Evolutionary conservation across 2,329 filamentous ascomycete genomes (phyloP), one percentile per base, ranked within the genome.

Genomic region (Cladosporium austrohemisphaericum): DNA sequence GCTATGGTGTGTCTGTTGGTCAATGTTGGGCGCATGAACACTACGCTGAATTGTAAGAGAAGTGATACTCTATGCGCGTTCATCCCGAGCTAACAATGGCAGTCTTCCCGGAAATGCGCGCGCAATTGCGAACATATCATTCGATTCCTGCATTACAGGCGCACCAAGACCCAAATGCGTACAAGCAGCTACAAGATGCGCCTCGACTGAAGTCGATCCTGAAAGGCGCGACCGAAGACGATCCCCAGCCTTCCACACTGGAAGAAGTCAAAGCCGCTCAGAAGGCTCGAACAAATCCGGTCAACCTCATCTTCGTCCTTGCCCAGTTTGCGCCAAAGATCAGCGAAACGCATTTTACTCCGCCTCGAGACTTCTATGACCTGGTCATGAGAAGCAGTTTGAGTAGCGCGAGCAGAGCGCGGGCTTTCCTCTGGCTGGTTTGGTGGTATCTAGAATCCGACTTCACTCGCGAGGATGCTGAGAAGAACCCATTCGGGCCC

Each of bases 21-120:
- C 67, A 98, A 98, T 64, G 88, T 98, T 56, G 93, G 93, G 51
- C 80, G 93, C 55, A 98, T 98, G 93, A 98, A 98, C 70, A 98
- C 93, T 1, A 98, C 93, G 0, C 76, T 98, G 40, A 98, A 98
- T 65, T 97, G 91, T 95, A 75, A 65, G 83, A 38, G 31, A 14
- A 2, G 13, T 22, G 29, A 4, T 36, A 4, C 11, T 2, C 5
- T 3, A 6, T 14, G 10, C 25, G 36, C 6, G 20, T 25, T 26
- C 7, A 28, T 13, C 35, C 33, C 16, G 38, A 31, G 35, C 54
- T 61, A 49, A 65, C 57, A 50, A 8, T 13, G 10, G 14, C 66
- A 95, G 93, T 98, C 76, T 98, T 98, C 67, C 93, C 93, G 18
- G 93, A 98, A 69, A 98, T 98, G 93, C 87, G 93, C 70, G 93